Evolutionary conservation across 2,329 filamentous ascomycete genomes (phyloP), one percentile per base, ranked within the genome.

Genomic region (Ascochyta pisi): DNA sequence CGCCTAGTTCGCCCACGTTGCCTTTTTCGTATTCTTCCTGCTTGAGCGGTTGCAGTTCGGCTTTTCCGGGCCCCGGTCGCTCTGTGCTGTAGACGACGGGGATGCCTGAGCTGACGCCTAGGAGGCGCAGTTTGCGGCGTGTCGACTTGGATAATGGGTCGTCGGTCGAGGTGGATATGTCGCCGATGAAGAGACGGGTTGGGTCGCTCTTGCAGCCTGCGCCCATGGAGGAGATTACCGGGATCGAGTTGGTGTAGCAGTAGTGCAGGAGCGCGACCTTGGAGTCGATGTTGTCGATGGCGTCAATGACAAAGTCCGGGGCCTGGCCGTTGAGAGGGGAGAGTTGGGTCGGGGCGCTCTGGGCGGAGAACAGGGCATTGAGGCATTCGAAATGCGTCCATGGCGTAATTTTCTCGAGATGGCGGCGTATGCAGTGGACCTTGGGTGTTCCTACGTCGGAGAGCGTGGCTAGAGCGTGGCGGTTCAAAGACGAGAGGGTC

Each of bases 241-340:
- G 89, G 24, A 98, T 80, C 1, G 83, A 81, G 70, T 92, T 84
- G 58, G 87, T 84, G 72, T 93, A 83, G 77, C 95, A 99, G 78
- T 96, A 96, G 68, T 92, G 88, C 37, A 99, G 82, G 50, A 99
- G 80, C 16, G 89, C 89, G 3, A 99, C 94, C 79, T 99, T 99
- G 50, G 92, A 96, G 47, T 96, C 91, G 60, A 99, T 98, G 72
- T 99, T 98, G 76, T 99, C 95, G 64, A 99, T 99, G 22, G 94
- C 96, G 76, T 99, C 95, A 33, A 99, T 86, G n/a, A 99, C 87
- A 69, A 89, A 99, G 67, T 94, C 89, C 1, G 93, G 92, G 66
- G 83, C 83, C 70, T 83, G 84, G 15, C 81, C 86, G 63, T 80
- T 77, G 87, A 91, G 92, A 0, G 85, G 81, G 0, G 79, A 85